Evolutionary conservation across 1,139 yeast species (phyloP).

Genomic region (Scheffersomyces illinoinensis): DNA sequence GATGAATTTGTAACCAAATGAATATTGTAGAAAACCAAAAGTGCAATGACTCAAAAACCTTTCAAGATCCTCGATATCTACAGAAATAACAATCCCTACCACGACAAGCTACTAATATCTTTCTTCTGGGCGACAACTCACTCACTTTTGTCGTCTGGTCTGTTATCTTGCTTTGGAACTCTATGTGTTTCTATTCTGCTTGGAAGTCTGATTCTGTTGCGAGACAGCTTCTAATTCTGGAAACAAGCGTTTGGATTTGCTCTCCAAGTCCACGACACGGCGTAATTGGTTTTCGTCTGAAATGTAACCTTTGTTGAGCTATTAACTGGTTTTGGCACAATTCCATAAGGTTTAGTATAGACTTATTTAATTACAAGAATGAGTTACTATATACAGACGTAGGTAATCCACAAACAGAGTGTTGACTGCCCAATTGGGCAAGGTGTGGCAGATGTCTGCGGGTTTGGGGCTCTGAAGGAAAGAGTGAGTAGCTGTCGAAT

Average conservation of each 20-base stretch:
- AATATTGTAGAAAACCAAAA: background rate
- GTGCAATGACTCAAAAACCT: background rate
- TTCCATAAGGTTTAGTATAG: background rate
- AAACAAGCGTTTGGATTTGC: background rate
- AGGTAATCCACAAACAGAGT: background rate
- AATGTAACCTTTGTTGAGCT: background rate
- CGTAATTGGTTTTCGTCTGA: background rate
- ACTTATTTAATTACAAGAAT: background rate
- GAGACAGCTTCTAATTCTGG: background rate
- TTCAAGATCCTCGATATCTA: background rate
- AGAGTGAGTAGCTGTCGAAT: too few species aligned
- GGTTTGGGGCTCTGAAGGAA: background rate
- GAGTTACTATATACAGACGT: background rate
- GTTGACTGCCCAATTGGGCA: constrained; percentile 5
- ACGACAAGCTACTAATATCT: background rate
- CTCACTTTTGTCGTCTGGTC: background rate
- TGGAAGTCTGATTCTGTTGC: background rate
- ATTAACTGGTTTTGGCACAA: background rate
- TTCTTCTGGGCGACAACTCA: background rate
- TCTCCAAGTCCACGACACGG: background rate
- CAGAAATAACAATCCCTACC: background rate
- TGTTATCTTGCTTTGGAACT: background rate
- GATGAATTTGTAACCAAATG: background rate
- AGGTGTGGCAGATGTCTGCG: background rate
- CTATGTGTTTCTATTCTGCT: background rate